Conservation (phyloP, 495 filamentous ascomycete genomes). For the Baudoinia panamericana region DNA sequence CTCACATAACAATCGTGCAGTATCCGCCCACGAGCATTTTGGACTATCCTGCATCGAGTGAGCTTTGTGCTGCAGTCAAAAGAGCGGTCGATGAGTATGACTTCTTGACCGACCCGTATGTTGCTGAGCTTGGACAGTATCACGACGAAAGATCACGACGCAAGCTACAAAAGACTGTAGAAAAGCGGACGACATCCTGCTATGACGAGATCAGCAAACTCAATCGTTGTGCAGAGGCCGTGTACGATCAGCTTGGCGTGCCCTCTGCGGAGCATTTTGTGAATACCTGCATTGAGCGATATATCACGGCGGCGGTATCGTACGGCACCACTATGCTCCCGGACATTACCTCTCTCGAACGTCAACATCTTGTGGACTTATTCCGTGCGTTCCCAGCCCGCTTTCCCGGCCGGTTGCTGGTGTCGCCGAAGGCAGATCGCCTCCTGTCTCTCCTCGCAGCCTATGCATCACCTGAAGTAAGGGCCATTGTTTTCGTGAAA, state of each 20-base stretch:
- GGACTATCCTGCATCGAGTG: background rate
- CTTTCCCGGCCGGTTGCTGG: background rate
- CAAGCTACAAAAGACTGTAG: conserved; percentile 36
- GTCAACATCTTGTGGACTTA: conserved; percentile 43
- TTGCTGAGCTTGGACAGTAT: conserved; percentile 37
- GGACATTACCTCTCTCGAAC: conserved; percentile 40
- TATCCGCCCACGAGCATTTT: conserved; percentile 26
- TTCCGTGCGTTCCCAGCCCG: conserved; percentile 28
- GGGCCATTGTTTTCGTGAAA: conserved; percentile 64
- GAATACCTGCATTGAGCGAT: conserved; percentile 35
- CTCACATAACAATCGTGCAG: conserved; percentile 35
- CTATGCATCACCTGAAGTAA: conserved; percentile 25
- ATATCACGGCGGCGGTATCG: background rate
- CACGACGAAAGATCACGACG: conserved; percentile 24
- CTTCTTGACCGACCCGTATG: conserved; percentile 57
- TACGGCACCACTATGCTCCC: conserved; percentile 20
- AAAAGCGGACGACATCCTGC: conserved; percentile 47
- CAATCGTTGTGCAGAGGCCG: conserved; percentile 34
- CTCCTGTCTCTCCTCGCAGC: conserved; percentile 43
- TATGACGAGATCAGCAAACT: conserved; percentile 50
- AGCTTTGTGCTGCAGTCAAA: conserved; percentile 1
- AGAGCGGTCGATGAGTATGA: conserved; percentile 37
- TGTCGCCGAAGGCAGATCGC: conserved; percentile 42
- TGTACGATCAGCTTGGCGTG: conserved; percentile 54
- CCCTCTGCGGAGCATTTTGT: conserved; percentile 68